Conservation (phyloP, 345 rosid species). For the Heritiera fomes region DNA sequence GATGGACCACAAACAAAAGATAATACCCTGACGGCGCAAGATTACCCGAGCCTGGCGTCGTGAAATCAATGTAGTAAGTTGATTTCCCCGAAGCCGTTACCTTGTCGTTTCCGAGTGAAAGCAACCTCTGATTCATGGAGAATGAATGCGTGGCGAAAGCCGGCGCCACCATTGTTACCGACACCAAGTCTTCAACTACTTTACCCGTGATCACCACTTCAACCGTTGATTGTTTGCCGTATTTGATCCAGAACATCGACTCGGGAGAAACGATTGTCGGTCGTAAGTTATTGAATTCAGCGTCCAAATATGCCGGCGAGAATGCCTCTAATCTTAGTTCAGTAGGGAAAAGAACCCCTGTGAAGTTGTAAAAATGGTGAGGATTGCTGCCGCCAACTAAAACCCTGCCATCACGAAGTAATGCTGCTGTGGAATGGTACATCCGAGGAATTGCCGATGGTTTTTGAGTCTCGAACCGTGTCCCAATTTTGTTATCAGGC, state of each 20-base stretch:
- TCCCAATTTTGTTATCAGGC: constrained; percentile 36
- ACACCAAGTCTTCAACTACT: constrained; percentile 21
- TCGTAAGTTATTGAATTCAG: constrained; percentile 31
- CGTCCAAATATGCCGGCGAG: constrained; percentile 55
- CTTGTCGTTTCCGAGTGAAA: constrained; percentile 47
- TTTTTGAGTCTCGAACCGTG: constrained; percentile 51
- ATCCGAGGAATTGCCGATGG: constrained; percentile 60
- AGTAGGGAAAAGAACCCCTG: constrained; percentile 56
- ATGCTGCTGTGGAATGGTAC: constrained; percentile 76
- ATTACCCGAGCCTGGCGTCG: constrained; percentile 38
- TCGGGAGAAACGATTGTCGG: constrained; percentile 43
- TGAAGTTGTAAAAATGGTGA: constrained; percentile 53
- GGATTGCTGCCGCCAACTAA: constrained; percentile 89
- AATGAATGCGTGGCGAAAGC: constrained; percentile 73
- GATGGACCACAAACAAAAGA: constrained; percentile 66
- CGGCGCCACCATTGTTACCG: constrained; percentile 67
- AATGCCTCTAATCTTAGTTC: constrained; percentile 76
- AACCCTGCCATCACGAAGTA: constrained; percentile 72
- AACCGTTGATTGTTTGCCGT: constrained; percentile 31
- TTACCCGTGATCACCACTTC: constrained; percentile 36
- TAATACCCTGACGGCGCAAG: constrained; percentile 76
- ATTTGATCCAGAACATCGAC: constrained; percentile 28
- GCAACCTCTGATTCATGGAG: constrained; percentile 75
- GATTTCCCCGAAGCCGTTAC: constrained; percentile 27
- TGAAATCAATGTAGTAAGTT: constrained; percentile 41